Percentiles rank a stretch among this genome's conserved stretches.
phyloP scores from a whole-genome alignment of 768 basidiomycete species.

The Boletus rubescentipes region DNA sequence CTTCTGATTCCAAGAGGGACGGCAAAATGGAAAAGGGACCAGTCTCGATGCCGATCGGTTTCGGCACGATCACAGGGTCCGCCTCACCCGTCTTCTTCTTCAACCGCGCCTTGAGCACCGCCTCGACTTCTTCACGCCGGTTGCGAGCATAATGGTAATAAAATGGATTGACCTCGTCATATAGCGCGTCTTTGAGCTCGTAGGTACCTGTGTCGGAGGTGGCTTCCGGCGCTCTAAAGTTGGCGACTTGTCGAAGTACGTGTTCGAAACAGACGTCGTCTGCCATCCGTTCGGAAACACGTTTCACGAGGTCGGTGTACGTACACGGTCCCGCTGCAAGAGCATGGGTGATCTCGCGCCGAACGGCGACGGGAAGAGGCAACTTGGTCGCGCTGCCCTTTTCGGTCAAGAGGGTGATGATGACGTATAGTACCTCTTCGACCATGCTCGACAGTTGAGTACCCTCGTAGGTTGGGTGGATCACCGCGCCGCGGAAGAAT shows the following conservation, averaged over 20 bases:
- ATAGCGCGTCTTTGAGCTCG: slow-evolving; percentile 79
- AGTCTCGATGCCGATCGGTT: slow-evolving; percentile 56
- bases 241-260: slow-evolving; percentile 74
- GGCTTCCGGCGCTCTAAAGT: slow-evolving; percentile 78
- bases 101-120: slow-evolving; percentile 61
- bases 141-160: slow-evolving; percentile 96
- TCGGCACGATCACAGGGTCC: slow-evolving; percentile 77
- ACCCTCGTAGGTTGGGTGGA: slow-evolving; percentile 63
- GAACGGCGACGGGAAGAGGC: slow-evolving; percentile 60
- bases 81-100: slow-evolving; percentile 61
- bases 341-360: slow-evolving; percentile 87
- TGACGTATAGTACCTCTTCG: slow-evolving; percentile 85
- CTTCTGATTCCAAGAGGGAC: slow-evolving; percentile 64
- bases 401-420: slow-evolving; percentile 87
- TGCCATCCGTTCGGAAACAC: slow-evolving; percentile 84
- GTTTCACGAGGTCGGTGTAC: slow-evolving; percentile 89
- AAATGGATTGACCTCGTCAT: slow-evolving; percentile 90
- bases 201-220: slow-evolving; percentile 83
- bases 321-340: slow-evolving; percentile 85
- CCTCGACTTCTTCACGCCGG: slow-evolving; percentile 88
- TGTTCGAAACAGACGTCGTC: slow-evolving; percentile 83
- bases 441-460: slow-evolving; percentile 79
- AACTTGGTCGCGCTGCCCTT: slow-evolving; percentile 70
- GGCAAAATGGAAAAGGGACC: slow-evolving; percentile 72
- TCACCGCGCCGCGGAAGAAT: slow-evolving; percentile 68